Base-by-base conservation (phyloP, 2,329 filamentous ascomycete species). In the Clathrospora elynae region DNA sequence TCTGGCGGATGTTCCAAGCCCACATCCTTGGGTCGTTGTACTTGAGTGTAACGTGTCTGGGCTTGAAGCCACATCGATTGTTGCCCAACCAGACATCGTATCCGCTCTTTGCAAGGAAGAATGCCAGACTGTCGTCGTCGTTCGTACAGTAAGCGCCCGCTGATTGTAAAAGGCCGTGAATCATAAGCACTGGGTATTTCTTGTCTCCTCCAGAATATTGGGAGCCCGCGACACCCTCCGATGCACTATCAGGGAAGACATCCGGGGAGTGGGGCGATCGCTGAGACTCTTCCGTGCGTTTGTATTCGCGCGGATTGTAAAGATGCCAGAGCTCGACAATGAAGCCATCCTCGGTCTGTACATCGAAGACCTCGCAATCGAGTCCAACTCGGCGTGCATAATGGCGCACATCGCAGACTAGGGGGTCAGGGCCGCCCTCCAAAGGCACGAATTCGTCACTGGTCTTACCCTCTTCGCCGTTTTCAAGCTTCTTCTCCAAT, bases 31-130 rank as follows among this genome's bases (percentile, higher is more conserved):
- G 91, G 62, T 97, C 92, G 3, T 75, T 74, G 53, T 87, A 84
- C 2, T 81, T 72, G 25, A 96, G 79, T 14, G 85, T 71, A 2
- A 78, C 80, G 64, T 97, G 92, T 52, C 84, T 81, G 0, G 92
- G 91, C 0, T 80, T 75, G 70, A 93, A 90, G 1, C 91, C 91
- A 63, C 90, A 95, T 13, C 92, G 81, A 64, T 96, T 96, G 72
- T 96, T 95, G 4, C 92, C 92, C 11, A 96, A 78, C 91, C 91
- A 97, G 25, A 97, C 89, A 67, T 97, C 92, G 69, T 90, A 96
- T 1, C 91, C 91, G 0, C 87, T 84, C 71, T 96, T 96, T 70
- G 88, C 90, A 6, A 97, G 83, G 73, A 86, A 95, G 71, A 96
- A 96, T 1, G 92, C 91, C 6, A 96, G 78, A 17, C 87, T 92